These are phyloP conservation scores for Plantago lanceolata DNA, from an alignment of 305 asterid genomes.

Conservation along the genomic window DNA sequence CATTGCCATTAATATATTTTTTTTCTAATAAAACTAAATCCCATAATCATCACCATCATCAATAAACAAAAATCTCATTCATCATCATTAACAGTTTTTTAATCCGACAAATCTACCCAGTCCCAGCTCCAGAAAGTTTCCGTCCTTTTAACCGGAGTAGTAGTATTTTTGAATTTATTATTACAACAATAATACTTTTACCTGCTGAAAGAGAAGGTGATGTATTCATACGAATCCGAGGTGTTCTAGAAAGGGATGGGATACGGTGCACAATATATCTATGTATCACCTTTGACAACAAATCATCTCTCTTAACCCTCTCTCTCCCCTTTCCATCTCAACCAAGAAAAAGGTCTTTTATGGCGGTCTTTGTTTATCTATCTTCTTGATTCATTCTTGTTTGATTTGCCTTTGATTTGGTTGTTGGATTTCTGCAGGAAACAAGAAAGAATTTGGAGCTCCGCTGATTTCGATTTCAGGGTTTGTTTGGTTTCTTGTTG, in stretches of 20 bases:
- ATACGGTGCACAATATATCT: not conserved
- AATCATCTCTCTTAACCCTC: not conserved
- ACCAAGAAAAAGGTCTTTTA: not conserved
- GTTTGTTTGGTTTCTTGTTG: slow-evolving; percentile 8
- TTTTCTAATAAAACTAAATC: too few species aligned
- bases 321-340: not conserved
- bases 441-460: slow-evolving; percentile 16
- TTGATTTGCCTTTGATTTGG: slow-evolving; percentile 6
- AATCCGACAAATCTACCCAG: too few species aligned
- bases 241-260: not conserved
- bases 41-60: too few species aligned
- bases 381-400: slow-evolving; percentile 15
- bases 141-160: too few species aligned
- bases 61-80: too few species aligned
- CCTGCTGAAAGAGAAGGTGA: too few species aligned
- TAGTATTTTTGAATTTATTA: too few species aligned
- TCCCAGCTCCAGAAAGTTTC: too few species aligned
- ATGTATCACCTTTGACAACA: not conserved
- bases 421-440: not conserved
- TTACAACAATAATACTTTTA: too few species aligned
- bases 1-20: too few species aligned
- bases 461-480: slow-evolving; percentile 17
- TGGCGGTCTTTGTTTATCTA: slow-evolving; percentile 19
- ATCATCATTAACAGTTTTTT: too few species aligned
- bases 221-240: not conserved